Evolutionary conservation across 495 filamentous ascomycete genomes (phyloP).

Genomic region (Aspergillus leporis): DNA sequence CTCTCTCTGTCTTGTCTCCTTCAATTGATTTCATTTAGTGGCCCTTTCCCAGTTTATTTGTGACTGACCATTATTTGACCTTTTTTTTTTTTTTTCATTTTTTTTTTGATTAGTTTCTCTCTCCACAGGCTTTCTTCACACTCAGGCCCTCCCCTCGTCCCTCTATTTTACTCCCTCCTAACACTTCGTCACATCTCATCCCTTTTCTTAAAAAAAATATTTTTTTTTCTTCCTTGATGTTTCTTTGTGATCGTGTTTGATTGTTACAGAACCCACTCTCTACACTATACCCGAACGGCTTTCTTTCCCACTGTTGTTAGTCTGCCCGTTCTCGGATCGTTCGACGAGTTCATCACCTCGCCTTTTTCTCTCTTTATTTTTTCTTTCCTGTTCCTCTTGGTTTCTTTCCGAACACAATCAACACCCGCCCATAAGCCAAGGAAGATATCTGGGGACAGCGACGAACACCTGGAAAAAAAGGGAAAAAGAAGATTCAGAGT

Average conservation of each 20-base stretch:
- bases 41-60: no score
- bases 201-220: conserved; percentile 10
- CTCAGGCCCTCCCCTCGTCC: conserved; percentile 5
- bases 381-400: conserved; percentile 2
- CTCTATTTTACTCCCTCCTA: conserved; percentile 1
- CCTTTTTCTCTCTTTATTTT: conserved; percentile 7
- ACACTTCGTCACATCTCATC: conserved; percentile 7
- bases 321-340: conserved; percentile 23
- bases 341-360: conserved; percentile 10
- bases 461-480: background rate
- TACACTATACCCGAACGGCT: conserved; percentile 9
- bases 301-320: conserved; percentile 13
- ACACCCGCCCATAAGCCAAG: background rate
- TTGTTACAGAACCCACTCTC: conserved; percentile 10
- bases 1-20: no score
- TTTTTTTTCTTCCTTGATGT: conserved; percentile 3
- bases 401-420: conserved; percentile 2
- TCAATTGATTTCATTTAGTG: no score
- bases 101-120: background rate
- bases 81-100: background rate
- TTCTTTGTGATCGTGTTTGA: conserved; percentile 8
- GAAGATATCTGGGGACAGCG: conserved; percentile 3
- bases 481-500: conserved; percentile 8
- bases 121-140: background rate
- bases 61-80: no score